Evolutionary conservation across 768 basidiomycete species (phyloP).

Genomic region (Mycena belliarum): DNA sequence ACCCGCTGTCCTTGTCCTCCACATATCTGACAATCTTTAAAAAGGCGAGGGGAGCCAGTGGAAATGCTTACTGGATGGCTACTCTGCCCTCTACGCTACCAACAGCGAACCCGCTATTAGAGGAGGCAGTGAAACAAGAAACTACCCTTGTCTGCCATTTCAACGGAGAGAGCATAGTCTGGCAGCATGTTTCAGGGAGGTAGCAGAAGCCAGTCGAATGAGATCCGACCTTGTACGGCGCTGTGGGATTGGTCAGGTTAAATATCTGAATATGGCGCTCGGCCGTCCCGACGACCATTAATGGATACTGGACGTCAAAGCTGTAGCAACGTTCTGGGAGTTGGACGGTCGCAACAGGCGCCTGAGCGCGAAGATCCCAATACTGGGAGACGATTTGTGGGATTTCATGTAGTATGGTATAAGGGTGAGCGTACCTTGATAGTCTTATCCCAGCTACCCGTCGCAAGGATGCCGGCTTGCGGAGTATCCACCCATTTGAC

Average conservation of each 20-base stretch:
- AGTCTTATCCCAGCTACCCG: constrained; percentile 98
- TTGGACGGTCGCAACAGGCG: constrained; percentile 73
- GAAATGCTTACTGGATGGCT: constrained; percentile 80
- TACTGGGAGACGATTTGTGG: constrained; percentile 53
- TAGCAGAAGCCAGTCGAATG: background rate
- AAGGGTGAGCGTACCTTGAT: constrained; percentile 61
- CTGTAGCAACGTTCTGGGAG: constrained; percentile 92
- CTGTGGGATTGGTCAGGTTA: constrained; percentile 81
- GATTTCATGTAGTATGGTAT: background rate
- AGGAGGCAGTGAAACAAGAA: constrained; percentile 74
- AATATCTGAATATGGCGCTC: constrained; percentile 90
- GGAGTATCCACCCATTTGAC: constrained; percentile 81
- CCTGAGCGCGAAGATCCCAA: constrained; percentile 85
- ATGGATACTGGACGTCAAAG: constrained; percentile 76
- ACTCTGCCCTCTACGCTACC: constrained; percentile 91
- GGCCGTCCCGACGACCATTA: constrained; percentile 92
- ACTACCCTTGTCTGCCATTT: constrained; percentile 93
- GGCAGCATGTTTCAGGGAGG: too few species aligned
- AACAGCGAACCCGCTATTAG: constrained; percentile 73
- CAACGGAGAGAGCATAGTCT: constrained; percentile 81
- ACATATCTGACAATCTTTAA: constrained; percentile 67
- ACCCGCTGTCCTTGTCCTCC: constrained; percentile 80
- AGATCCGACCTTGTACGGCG: constrained; percentile 67
- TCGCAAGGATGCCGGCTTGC: constrained; percentile 76
- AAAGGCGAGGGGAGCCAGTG: background rate